A percentile compares a stretch with the other conserved stretches of the same genome.
Conservation (phyloP, 331 rosid genomes). For the Erythrophleum ivorense region DNA sequence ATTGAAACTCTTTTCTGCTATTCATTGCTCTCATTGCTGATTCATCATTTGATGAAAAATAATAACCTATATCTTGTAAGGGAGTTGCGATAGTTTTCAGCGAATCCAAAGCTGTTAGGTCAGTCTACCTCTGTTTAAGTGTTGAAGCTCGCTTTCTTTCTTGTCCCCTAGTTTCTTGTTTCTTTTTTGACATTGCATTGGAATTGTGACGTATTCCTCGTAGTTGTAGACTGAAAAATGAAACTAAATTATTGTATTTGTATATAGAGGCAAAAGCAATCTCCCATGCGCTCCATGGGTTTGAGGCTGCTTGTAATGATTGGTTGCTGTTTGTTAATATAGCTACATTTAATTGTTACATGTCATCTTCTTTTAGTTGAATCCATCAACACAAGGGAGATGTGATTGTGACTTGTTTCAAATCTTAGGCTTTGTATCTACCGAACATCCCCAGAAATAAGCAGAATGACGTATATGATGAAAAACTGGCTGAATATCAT, state of each 20-base stretch:
- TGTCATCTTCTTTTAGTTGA: background rate
- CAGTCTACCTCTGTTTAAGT: background rate
- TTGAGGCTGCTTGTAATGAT: background rate
- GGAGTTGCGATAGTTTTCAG: background rate
- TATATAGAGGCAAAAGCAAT: background rate
- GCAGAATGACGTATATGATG: background rate
- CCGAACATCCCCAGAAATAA: background rate
- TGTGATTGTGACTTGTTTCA: background rate
- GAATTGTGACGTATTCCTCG: background rate
- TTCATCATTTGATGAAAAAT: background rate
- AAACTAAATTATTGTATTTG: background rate
- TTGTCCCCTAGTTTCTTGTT: background rate
- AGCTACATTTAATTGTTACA: constrained; percentile 5
- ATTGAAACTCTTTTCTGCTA: background rate
- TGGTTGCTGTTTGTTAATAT: background rate
- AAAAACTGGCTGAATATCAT: background rate
- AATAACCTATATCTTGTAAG: background rate
- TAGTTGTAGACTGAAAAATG: background rate
- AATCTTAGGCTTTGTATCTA: background rate
- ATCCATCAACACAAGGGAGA: background rate
- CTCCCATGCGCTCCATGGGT: background rate
- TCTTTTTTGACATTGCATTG: background rate
- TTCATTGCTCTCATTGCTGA: background rate
- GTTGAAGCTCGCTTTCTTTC: background rate
- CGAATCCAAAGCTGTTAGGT: background rate